Percentiles rank a stretch among this genome's conserved stretches.
Evolutionary conservation across 129 eudicot species (phyloP).

Genomic region (Centrapalus pauciflorus): DNA sequence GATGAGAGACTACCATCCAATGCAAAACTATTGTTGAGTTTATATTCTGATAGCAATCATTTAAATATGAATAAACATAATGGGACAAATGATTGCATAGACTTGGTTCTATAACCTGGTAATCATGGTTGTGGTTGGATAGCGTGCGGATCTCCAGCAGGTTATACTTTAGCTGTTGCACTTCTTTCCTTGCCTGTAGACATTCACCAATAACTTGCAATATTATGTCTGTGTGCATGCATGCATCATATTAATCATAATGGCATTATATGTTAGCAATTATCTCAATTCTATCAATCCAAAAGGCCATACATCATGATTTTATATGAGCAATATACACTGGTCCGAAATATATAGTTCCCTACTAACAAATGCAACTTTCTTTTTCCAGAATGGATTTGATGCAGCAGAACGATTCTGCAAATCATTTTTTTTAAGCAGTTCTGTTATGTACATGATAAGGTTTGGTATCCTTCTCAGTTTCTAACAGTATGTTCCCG

Average conservation of each 20-base stretch:
- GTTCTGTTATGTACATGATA: slow-evolving; percentile 96
- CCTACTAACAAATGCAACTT: not conserved
- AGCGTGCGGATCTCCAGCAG: not conserved
- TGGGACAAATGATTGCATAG: not conserved
- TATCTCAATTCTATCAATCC: not conserved
- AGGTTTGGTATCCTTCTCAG: slow-evolving; percentile 46
- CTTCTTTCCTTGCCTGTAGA: not conserved
- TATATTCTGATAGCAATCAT: not conserved
- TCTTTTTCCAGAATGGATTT: slow-evolving; percentile 60
- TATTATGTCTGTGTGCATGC: not conserved
- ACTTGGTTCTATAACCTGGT: not conserved
- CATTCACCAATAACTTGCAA: not conserved
- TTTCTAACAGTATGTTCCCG: not conserved
- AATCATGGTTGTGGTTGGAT: not conserved
- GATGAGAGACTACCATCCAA: not conserved
- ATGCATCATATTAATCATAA: not conserved
- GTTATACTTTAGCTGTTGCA: not conserved
- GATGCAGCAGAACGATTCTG: slow-evolving; percentile 83
- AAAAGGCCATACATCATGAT: slow-evolving; percentile 4
- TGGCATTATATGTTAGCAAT: not conserved
- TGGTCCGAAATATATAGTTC: not conserved
- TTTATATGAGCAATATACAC: not conserved
- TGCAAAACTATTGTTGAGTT: not conserved
- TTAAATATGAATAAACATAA: not conserved
- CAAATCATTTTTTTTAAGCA: slow-evolving; percentile 73